Conservation (phyloP, 1,284 basidiomycete genomes). For the Ganoderma boninense region DNA sequence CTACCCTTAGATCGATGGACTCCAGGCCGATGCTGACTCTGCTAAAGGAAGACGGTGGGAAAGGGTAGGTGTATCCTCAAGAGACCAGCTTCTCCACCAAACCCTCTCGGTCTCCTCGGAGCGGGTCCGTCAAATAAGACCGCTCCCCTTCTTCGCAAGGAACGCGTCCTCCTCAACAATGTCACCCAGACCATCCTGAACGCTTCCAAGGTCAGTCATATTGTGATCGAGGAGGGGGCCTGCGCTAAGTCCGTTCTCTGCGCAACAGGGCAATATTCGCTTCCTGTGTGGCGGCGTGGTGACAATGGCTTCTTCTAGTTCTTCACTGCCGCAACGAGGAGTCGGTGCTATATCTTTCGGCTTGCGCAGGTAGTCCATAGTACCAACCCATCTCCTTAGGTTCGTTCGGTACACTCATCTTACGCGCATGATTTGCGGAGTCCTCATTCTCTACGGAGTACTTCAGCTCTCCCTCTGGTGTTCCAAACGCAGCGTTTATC, state of each 20-base stretch:
- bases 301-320: constrained; percentile 93
- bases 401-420: constrained; percentile 33
- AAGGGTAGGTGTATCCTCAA: constrained; percentile 84
- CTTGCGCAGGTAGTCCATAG: constrained; percentile 53
- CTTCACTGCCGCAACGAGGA: constrained; percentile 95
- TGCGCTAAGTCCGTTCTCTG: constrained; percentile 17
- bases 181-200: constrained; percentile 82
- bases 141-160: constrained; percentile 90
- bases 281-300: constrained; percentile 94
- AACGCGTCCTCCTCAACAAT: constrained; percentile 97
- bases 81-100: constrained; percentile 62
- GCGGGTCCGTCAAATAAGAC: constrained; percentile 71
- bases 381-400: constrained; percentile 48
- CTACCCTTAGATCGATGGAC: constrained; percentile 83
- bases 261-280: constrained; percentile 58
- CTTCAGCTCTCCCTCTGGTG: constrained; percentile 30
- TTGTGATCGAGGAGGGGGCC: constrained; percentile 13
- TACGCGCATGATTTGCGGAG: constrained; percentile 34
- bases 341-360: constrained; percentile 59
- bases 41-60: constrained; percentile 76
- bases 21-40: constrained; percentile 84
- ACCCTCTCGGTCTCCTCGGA: constrained; percentile 49
- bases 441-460: constrained; percentile 39
- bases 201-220: constrained; percentile 65
- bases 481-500: constrained; percentile 27